Evolutionary conservation across 768 basidiomycete species (phyloP), one percentile per base, ranked within the genome.

Genomic region (Kondoa subrosea): DNA sequence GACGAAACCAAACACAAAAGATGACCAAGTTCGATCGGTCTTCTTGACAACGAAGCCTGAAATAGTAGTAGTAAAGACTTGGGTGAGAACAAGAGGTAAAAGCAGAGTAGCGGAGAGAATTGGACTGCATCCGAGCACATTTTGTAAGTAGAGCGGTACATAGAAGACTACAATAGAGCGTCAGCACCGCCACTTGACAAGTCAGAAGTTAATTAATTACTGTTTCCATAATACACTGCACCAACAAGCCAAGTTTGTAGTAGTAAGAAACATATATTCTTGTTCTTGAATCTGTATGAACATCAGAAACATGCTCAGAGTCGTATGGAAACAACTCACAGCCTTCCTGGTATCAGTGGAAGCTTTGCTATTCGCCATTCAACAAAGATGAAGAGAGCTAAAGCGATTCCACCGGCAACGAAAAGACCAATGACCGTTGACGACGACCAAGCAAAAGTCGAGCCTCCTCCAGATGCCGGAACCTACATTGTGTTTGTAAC

Each of bases 111-210:
- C 84, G 1, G 82, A 82, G 74, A 80, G 81, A 57, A 87, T 83
- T 0, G 87, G 84, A 12, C 82, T 81, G 69, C 82, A 83, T 2
- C 83, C 84, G n/a, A 85, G 76, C 1, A 82, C 85, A 8, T 86
- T 82, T 76, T 88, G 87, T 77, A 87, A 86, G 74, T 83, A 87
- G 70, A 86, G 84, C 1, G 88, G 87, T 0, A 88, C 80, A 72
- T 87, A 87, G 75, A 83, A 34, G 0, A 71, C 15, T 26, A 72
- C n/a, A 50, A 21, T 8, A 50, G 40, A 50, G 8, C 21, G 40
- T 50, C 8, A 50, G 40, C 0, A 71, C 72, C 21, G 57, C 1
- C 25, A 72, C 65, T 32, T 72, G 25, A 3, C 62, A 65, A 14
- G 16, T 76, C 81, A 84, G 75, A 84, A 84, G 1, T 8, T 21